These are phyloP conservation scores for Calonectria multiphialidica DNA, from an alignment of 2,329 filamentous ascomycete genomes.

Conservation along the genomic window DNA sequence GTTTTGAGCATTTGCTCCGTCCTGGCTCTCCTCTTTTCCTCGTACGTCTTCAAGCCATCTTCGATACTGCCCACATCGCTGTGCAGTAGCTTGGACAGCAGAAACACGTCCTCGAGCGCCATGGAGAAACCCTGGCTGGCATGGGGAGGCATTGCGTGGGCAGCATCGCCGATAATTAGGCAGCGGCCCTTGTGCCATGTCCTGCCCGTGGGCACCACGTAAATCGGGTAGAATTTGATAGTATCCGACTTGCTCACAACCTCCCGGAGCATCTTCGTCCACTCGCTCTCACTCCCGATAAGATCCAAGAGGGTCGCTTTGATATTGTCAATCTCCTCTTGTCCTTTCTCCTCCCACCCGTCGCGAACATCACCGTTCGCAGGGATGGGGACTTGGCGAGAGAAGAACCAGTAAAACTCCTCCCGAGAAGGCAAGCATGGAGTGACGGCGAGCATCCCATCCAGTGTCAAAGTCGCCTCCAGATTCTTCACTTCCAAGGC, in stretches of 20 bases:
- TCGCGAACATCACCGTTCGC: not conserved
- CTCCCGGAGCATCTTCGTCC: not conserved
- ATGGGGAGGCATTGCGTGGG: not conserved
- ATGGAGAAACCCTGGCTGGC: not conserved
- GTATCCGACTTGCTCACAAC: not conserved
- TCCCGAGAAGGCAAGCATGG: not conserved
- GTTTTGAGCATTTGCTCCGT: constrained; percentile 2
- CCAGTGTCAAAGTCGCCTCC: not conserved
- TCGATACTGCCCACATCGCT: not conserved
- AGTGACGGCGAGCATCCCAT: not conserved
- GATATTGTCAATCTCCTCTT: not conserved
- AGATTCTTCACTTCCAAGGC: not conserved
- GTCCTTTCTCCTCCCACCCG: not conserved
- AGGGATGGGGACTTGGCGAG: not conserved
- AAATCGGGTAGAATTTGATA: not conserved
- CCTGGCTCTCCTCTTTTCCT: not conserved
- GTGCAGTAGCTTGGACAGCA: not conserved
- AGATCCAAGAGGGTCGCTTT: not conserved
- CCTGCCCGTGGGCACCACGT: not conserved
- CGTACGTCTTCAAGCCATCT: not conserved
- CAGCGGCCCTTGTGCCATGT: not conserved
- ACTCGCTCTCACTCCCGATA: not conserved
- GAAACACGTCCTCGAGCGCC: not conserved
- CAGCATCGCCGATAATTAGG: not conserved
- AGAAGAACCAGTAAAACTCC: not conserved